Evolutionary conservation across 305 asterid genomes (phyloP), one percentile per base, ranked within the genome.

Genomic region (Fraxinus sp.): DNA sequence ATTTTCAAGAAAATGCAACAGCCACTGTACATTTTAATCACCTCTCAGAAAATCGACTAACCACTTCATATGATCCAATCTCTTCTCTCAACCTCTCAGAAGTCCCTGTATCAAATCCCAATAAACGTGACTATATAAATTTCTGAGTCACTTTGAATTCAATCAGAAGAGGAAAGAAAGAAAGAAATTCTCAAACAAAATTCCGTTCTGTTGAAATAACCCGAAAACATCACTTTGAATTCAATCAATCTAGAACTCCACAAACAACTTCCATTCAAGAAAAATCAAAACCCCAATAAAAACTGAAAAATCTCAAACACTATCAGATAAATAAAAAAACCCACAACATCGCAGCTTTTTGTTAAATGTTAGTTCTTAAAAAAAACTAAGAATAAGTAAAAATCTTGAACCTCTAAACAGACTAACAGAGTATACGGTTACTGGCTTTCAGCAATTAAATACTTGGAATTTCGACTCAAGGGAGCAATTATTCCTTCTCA

Each of bases 61-160:
- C 41, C 68, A 26, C 70, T 49, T 43, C 70, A 77, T 77, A 77
- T 13, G 70, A 77, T 49, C 80, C 70, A 32, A 77, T 49, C 41
- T 77, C 43, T 13, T 77, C 18, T 49, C 70, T 43, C 70, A 46
- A 46, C 35, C 22, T 46, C 46, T 5, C 30, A 14, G 32, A 77
- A 35, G 1, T 11, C 7, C 71, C 37, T 30, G 39, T 28, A 28
- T 46, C 8, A 77, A 16, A 16, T 13, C 33, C 22, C 71, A 32
- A 28, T 7, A 46, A 46, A 35, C 0, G 0, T n/a, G 4, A 32
- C 6, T 33, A 1, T 10, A 11, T 10, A 75, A 75, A 75, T 41
- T 41, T 39, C 8, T 0, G 4, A 10, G 26, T 41, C 64, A 41
- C 79, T n/a, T n/a, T n/a, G n/a, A n/a, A n/a, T n/a, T n/a, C n/a